Conservation (phyloP, 2,329 filamentous ascomycete species). For the Hypomyces perniciosus region DNA sequence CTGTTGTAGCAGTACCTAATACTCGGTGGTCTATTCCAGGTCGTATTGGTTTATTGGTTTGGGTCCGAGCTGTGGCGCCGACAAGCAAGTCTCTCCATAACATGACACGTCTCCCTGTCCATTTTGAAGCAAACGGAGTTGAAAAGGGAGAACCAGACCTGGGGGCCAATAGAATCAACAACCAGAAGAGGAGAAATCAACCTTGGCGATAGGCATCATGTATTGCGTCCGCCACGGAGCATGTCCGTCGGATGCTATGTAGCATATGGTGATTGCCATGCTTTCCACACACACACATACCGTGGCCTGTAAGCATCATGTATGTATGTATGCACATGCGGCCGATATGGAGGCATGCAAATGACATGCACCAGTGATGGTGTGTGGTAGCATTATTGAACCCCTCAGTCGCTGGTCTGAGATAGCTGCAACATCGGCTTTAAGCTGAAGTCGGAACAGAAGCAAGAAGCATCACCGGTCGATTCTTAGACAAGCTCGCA, state of each 20-base stretch:
- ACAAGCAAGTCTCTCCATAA: background rate
- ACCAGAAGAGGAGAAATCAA: too few relatives aligned
- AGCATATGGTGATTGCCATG: too few relatives aligned
- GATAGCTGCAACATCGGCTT: background rate
- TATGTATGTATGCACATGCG: background rate
- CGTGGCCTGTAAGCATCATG: background rate
- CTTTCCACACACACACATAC: too few relatives aligned
- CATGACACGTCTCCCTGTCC: background rate
- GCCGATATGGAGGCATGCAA: background rate
- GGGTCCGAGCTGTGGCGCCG: background rate
- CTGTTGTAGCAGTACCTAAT: too few relatives aligned
- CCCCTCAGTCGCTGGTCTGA: background rate
- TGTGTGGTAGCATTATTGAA: background rate
- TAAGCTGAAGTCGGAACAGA: background rate
- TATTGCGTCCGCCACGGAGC: too few relatives aligned
- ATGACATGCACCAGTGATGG: background rate
- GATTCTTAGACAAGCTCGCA: background rate
- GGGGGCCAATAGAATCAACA: background rate
- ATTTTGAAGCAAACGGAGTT: background rate
- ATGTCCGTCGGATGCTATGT: too few relatives aligned
- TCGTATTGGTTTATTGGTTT: background rate
- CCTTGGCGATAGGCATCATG: too few relatives aligned
- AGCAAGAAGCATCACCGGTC: background rate
- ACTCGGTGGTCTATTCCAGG: background rate
- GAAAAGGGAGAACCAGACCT: background rate